Base-by-base conservation (phyloP, 1,284 basidiomycete genomes). In the Austroboletus novae-zelandiae region DNA sequence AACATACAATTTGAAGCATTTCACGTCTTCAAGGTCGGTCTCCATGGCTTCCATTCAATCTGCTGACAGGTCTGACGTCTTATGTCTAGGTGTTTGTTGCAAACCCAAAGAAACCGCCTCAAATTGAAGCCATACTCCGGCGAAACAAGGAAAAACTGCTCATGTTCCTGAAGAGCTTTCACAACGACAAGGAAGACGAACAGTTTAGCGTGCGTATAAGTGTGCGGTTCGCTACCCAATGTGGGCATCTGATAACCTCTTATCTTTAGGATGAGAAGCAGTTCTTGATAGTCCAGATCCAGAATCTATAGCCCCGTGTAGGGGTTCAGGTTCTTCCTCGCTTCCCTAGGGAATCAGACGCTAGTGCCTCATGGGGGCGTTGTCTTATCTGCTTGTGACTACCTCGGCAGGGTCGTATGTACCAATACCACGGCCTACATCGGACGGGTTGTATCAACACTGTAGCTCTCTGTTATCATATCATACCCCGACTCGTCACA, bases 1-100 rank as follows among this genome's bases (percentile, higher is more conserved):
- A 98, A 99, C 70, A 99, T 99, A 48, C 96, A 99, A 71, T 99
- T 98, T 55, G 96, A 99, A 70, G 96, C 96, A 3, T 99, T 99
- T 73, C 97, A 99, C 63, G 97, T 99, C 31, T 99, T 99, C 83
- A 99, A 99, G 83, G 96, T 95, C 51, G 11, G 55, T 50, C 17
- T 5, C 4, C 11, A 48, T 18, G 23, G 29, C 35, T 48, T n/a
- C 23, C 25, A 17, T 45, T 27, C n/a, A 34, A 8, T 3, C 15
- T 34, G 35, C 10, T 14, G 41, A 20, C 44, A 29, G 37, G 43
- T 47, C 23, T 18, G 43, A 42, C 37, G 3, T 46, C 41, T 37
- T 42, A 40, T 34, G 4, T 42, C 17, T 53, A 94, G 92, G 91
- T 98, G 6, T 99, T 99, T 64, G 96, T 99, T 34, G 96, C 97